Base-by-base conservation (phyloP, 2,329 filamentous ascomycete species). In the Colletotrichum lindemuthianum region DNA sequence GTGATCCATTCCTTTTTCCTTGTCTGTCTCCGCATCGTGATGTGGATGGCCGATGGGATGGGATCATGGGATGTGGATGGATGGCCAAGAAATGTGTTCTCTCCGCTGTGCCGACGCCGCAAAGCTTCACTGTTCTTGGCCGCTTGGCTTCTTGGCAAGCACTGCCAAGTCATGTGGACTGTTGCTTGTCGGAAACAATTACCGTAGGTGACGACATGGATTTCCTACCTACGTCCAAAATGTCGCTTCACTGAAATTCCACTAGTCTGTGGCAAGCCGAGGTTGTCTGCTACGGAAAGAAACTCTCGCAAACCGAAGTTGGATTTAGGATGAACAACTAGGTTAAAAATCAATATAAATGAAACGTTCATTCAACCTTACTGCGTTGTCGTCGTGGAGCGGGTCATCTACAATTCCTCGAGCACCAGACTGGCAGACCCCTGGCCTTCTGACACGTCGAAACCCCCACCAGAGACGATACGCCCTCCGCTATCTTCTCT, bases 91-190 rank as follows among this genome's bases (percentile, higher is more conserved):
- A 60, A 61, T 10, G 36, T 16, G 16, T 45, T 60, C 50, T 55
- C 36, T 34, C 56, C 33, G 40, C 43, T 24, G 37, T 48, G 34
- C 58, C 36, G 40, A 52, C 50, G 51, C 61, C 58, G 40, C 51
- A 65, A 65, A 65, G 61, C 57, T 65, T 65, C 45, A 39, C 33
- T 61, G 15, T 15, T 33, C 41, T 60, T 55, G 44, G 44, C 60
- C 36, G n/a, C 39, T 55, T 64, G 41, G 49, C 16, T 32, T 13
- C 57, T 55, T 51, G 51, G 51, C 34, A 24, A 9, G 24, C 0
- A 16, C 15, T 41, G 51, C 51, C 51, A 55, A 65, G 61, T 10
- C 33, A 12, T 8, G 8, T 2, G 11, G 11, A 3, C 36, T 37
- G 10, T 13, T 15, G n/a, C 32, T 16, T 15, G 8, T 45, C 24